Conservation (phyloP, 2,329 filamentous ascomycete genomes). For the Dichotomopilus funicola region DNA sequence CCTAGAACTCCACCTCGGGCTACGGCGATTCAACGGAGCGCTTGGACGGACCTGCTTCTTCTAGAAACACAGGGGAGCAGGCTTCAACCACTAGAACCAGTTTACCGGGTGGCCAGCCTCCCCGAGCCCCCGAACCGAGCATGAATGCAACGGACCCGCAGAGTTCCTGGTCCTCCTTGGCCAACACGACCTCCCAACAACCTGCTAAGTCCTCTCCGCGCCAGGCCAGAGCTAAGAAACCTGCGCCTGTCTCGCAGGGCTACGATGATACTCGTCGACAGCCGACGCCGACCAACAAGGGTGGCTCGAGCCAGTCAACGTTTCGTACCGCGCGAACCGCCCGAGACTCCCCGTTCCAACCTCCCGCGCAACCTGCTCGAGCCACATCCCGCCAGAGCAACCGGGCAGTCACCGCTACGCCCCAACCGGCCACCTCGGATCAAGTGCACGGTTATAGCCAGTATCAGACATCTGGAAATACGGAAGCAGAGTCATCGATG, state of each 20-base stretch:
- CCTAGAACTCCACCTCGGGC: neutral
- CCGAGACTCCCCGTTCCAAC: slow-evolving; percentile 26
- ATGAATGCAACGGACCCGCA: neutral
- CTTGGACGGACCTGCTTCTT: neutral
- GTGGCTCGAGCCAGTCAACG: slow-evolving; percentile 22
- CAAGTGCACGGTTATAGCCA: slow-evolving; percentile 22
- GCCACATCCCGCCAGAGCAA: slow-evolving; percentile 32
- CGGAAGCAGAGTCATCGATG: slow-evolving; percentile 18
- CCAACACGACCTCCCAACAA: neutral
- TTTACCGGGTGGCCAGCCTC: slow-evolving; percentile 11
- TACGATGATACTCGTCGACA: slow-evolving; percentile 19
- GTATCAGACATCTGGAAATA: slow-evolving; percentile 13
- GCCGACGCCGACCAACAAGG: slow-evolving; percentile 14
- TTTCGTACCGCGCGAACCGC: slow-evolving; percentile 13
- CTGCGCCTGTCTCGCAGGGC: slow-evolving; percentile 8
- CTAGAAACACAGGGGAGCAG: neutral
- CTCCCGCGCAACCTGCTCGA: slow-evolving; percentile 27
- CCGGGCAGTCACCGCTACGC: slow-evolving; percentile 18
- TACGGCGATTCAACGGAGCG: slow-evolving; percentile 12
- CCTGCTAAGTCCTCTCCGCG: slow-evolving; percentile 15
- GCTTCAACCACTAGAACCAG: slow-evolving; percentile 14
- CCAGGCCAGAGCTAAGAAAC: slow-evolving; percentile 14
- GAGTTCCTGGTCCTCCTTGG: slow-evolving; percentile 14
- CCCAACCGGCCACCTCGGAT: slow-evolving; percentile 13
- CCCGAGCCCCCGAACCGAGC: slow-evolving; percentile 5